phyloP scores from a whole-genome alignment of 208 protist genomes.

The Wallacemonas sp. region DNA sequence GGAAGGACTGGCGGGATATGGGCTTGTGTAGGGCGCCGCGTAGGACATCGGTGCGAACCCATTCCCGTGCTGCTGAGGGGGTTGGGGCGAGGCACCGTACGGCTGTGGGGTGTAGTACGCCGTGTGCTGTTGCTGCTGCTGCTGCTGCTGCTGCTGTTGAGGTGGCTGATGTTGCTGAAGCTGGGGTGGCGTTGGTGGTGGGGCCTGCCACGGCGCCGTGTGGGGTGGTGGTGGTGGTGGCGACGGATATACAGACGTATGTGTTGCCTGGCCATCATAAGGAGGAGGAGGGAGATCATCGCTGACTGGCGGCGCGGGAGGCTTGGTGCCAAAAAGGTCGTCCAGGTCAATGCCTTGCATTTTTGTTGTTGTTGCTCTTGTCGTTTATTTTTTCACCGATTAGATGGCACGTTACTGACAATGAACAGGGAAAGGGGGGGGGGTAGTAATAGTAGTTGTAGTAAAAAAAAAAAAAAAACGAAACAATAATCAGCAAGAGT shows the following conservation, averaged over 20 bases:
- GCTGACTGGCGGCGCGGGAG: slow-evolving; percentile 21
- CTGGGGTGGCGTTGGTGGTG: background rate
- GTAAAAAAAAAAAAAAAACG: background rate
- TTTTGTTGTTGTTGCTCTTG: too few species aligned
- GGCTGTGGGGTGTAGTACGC: background rate
- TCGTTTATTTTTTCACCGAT: background rate
- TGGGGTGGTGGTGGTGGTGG: slow-evolving; percentile 8
- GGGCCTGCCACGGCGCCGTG: slow-evolving; percentile 1
- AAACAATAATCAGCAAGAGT: slow-evolving; percentile 1
- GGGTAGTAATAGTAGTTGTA: background rate
- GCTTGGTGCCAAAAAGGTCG: slow-evolving; percentile 64
- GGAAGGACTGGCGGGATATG: background rate
- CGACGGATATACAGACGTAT: slow-evolving; percentile 9
- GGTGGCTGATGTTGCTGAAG: slow-evolving; percentile 12
- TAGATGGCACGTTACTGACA: background rate
- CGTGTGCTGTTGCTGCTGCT: slow-evolving; percentile 10
- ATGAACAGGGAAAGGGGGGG: background rate
- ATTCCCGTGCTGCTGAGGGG: background rate
- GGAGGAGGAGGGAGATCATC: slow-evolving; percentile 12
- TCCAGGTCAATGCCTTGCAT: slow-evolving; percentile 59
- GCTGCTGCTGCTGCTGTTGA: slow-evolving; percentile 17
- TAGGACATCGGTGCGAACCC: background rate
- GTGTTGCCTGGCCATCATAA: slow-evolving; percentile 17
- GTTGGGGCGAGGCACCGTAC: background rate
- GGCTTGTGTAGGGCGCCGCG: slow-evolving; percentile 6